Evolutionary conservation across 169 alveolate species (phyloP), one percentile per base, ranked within the genome.

Genomic region (Cryptosporidium canis): DNA sequence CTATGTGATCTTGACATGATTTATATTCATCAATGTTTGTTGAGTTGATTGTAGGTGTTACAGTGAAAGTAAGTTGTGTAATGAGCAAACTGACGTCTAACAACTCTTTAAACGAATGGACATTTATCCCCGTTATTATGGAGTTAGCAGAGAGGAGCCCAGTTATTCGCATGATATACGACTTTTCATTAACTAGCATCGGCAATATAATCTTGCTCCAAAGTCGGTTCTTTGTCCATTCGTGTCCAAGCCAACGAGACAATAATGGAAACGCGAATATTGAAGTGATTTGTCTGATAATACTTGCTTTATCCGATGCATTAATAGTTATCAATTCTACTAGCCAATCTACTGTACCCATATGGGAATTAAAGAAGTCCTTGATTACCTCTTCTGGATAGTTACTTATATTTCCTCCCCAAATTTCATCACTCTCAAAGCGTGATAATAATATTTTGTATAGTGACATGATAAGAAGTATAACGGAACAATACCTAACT

Each of bases 401-500:
- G 0, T 66, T 24, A n/a, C 29, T 43, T 5, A 66, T 44, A 14
- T 63, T 37, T 7, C 87, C 71, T 33, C 8, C 18, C 87, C 87
- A 77, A 24, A 77, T 58, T 6, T 77, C 63, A 2, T 77, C 87
- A 11, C 61, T 43, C 3, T 77, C 48, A 35, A 31, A 61, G 7
- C 12, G 3, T 5, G 41, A 31, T 43, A 37, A 39, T 7, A 77
- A 43, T 12, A 77, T 21, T 24, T 29, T 44, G 27, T 77, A 77
- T 12, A 77, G 66, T 2, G 64, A 41, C 24, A 55, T 14, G 12
- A 43, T 24, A 5, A 77, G 64, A 43, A 77, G 31, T 11, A 77
- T 24, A 33, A 77, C 12, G 21, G 77, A 77, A 11, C 77, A 77
- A 61, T 77, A 77, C 39, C 87, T 55, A 21, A 77, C 71, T 77